These are phyloP conservation scores for Fusarium sp. DNA, from an alignment of 2,329 filamentous ascomycete genomes.

Conservation along the genomic window DNA sequence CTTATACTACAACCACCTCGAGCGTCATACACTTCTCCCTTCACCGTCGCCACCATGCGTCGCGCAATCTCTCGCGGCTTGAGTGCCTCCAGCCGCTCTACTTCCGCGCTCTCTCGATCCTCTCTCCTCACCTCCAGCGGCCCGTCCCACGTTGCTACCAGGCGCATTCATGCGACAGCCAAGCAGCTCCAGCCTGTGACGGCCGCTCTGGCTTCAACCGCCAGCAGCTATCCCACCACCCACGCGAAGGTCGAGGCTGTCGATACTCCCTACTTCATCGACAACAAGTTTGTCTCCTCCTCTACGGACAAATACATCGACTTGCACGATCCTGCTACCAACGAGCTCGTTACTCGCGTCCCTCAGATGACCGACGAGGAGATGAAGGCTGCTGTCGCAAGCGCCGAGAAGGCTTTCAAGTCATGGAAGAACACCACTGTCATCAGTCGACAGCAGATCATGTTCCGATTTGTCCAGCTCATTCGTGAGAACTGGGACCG, in stretches of 20 bases:
- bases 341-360: conserved; percentile 86
- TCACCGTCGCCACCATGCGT: conserved; percentile 58
- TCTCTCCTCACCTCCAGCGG: conserved; percentile 54
- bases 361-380: conserved; percentile 86
- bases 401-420: conserved; percentile 82
- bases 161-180: conserved; percentile 71
- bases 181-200: conserved; percentile 67
- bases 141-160: conserved; percentile 59
- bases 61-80: conserved; percentile 61
- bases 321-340: conserved; percentile 86
- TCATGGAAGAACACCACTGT: conserved; percentile 81
- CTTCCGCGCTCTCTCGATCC: conserved; percentile 48
- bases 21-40: conserved; percentile 4
- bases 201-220: conserved; percentile 67
- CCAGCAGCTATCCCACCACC: conserved; percentile 76
- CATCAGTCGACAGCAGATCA: conserved; percentile 83
- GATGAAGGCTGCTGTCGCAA: conserved; percentile 81
- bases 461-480: conserved; percentile 87
- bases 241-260: conserved; percentile 80
- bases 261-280: conserved; percentile 84
- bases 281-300: conserved; percentile 83
- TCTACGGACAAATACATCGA: conserved; percentile 81
- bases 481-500: conserved; percentile 90
- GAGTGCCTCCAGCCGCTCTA: conserved; percentile 54
- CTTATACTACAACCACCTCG: conserved; percentile 1